Evolutionary conservation across 768 basidiomycete species (phyloP).

Genomic region (Boletellus emodensis): DNA sequence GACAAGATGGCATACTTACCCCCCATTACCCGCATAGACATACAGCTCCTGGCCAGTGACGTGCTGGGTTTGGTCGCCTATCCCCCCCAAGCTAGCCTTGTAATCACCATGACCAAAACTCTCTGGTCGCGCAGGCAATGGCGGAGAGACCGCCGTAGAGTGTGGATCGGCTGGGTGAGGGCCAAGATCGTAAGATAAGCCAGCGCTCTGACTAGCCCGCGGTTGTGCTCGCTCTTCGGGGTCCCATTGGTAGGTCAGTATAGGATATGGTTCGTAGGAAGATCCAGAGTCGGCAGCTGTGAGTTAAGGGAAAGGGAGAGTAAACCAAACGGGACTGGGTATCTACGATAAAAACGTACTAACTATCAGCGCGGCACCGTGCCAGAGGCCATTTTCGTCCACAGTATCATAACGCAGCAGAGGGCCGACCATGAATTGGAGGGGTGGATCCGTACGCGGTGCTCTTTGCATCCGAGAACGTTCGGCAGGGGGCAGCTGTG

Average conservation of each 20-base stretch:
- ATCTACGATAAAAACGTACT: slow-evolving; percentile 53
- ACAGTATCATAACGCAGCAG: slow-evolving; percentile 88
- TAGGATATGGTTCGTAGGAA: slow-evolving; percentile 69
- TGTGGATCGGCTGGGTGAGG: slow-evolving; percentile 77
- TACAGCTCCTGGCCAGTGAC: slow-evolving; percentile 68
- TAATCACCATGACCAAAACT: slow-evolving; percentile 5
- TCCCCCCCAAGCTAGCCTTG: slow-evolving; percentile 17
- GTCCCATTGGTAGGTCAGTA: slow-evolving; percentile 71
- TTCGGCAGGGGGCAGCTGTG: slow-evolving; percentile 57
- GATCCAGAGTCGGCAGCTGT: slow-evolving; percentile 77
- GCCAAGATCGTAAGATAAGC: slow-evolving; percentile 48
- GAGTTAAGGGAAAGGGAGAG: neutral
- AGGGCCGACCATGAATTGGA: slow-evolving; percentile 91
- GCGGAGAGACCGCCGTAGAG: slow-evolving; percentile 39
- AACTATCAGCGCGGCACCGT: slow-evolving; percentile 85
- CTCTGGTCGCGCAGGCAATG: slow-evolving; percentile 4
- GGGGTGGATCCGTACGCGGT: slow-evolving; percentile 72
- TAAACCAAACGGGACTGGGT: slow-evolving; percentile 1
- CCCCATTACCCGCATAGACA: slow-evolving; percentile 55
- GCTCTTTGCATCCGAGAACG: slow-evolving; percentile 55
- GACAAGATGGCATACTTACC: slow-evolving; percentile 36
- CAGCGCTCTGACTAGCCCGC: slow-evolving; percentile 25
- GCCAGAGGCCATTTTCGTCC: slow-evolving; percentile 74
- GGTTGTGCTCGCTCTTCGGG: slow-evolving; percentile 38
- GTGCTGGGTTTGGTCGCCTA: slow-evolving; percentile 36